Evolutionary conservation across 805 yeast species (phyloP), one percentile per base, ranked within the genome.

Genomic region (Nakazawaea siamensis): DNA sequence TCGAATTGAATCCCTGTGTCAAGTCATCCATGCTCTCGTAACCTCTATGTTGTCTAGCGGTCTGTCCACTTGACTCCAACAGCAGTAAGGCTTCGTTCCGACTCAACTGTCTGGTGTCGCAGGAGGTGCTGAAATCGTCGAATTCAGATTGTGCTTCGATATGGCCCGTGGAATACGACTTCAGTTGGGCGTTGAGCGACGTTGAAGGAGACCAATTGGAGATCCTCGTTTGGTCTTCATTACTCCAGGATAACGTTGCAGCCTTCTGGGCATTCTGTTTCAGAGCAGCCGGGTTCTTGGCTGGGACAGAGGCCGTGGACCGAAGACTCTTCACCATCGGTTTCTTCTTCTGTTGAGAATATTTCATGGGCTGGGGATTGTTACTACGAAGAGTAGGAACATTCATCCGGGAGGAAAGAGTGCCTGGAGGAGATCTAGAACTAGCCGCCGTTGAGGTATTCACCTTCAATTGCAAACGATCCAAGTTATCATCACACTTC

Each of bases 401-500:
- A 13, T 37, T 35, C 7, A 39, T 31, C 24, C 39, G 37, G 3
- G 52, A 35, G 5, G 43, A 13, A 5, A 37, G 13, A 2, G 33
- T 24, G 24, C 26, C 29, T 7, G 35, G 16, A 8, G 36, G 30
- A 5, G 39, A 36, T 23, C 27, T 36, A 12, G n/a, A 6, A 12
- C 13, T 5, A 3, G 15, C 16, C n/a, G 26, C 16, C 15, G 19
- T 11, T 5, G 20, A 4, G 5, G 34, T 9, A 12, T 31, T 44
- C 18, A 50, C 28, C 24, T 43, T 43, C 6, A 30, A 30, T 18
- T 51, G 53, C n/a, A 54, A 30, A 32, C 71, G 48, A 2, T 60
- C 68, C 34, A 66, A 35, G 46, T 69, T 70, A 10, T 52, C 60
- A 23, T 52, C 52, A 7, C 55, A 48, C 37, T 55, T 64, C 12